A percentile compares a stretch with the other conserved stretches of the same genome.
Conservation (phyloP, 2,329 filamentous ascomycete species). For the Gaeumannomyces sp. region DNA sequence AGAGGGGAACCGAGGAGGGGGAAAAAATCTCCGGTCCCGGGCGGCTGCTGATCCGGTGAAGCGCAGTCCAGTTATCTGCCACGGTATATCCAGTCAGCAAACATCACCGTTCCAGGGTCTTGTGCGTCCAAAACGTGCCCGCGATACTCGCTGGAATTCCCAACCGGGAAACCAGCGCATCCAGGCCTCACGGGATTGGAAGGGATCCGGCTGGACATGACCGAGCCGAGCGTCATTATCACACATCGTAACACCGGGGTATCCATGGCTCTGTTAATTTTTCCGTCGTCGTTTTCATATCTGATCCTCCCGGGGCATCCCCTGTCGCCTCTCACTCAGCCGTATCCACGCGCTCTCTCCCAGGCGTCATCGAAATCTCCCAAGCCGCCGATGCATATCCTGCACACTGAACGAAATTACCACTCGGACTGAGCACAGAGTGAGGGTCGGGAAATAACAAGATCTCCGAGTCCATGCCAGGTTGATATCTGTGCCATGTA, state of each 20-base stretch:
- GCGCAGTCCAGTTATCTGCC: not conserved
- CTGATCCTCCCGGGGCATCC: not conserved
- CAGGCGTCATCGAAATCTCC: not conserved
- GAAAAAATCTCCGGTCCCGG: not conserved
- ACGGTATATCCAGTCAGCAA: no score
- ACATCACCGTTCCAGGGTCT: no score
- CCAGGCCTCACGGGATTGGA: not conserved
- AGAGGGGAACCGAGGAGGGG: not conserved
- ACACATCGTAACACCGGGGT: not conserved
- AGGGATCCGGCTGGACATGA: not conserved
- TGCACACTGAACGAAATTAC: no score
- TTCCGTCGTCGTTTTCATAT: not conserved
- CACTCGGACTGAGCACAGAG: no score
- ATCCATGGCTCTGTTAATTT: not conserved
- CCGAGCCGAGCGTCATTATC: not conserved
- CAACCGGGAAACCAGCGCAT: not conserved
- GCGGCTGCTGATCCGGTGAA: not conserved
- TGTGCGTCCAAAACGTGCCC: no score
- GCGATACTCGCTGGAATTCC: not conserved
- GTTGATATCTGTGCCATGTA: no score
- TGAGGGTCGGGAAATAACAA: no score
- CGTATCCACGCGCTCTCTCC: no score
- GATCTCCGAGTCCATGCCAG: no score
- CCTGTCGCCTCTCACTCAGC: not conserved
- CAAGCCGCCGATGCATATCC: not conserved